Percentiles rank a stretch among this genome's conserved stretches.
Evolutionary conservation across 108 stramenopile species (phyloP).

Genomic region (Cylindrotheca fusiformis): DNA sequence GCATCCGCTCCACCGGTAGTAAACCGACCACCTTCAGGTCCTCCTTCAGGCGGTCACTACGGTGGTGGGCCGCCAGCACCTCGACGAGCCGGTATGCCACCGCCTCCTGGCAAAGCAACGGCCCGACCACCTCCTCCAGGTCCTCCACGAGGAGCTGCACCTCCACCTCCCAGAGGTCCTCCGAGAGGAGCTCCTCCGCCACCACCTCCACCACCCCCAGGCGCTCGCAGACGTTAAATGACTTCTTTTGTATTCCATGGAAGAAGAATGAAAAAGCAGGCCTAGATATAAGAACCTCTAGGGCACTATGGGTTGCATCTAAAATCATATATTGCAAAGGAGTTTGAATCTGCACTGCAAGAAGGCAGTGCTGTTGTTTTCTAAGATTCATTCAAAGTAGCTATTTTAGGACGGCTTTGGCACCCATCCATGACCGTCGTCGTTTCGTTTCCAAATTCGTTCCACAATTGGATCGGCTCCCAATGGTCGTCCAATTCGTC

Average conservation of each 20-base stretch:
- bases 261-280: no score
- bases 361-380: no score
- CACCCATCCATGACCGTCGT: neutral
- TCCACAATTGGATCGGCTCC: slow-evolving; percentile 40
- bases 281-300: no score
- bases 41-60: neutral
- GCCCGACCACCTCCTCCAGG: slow-evolving; percentile 8
- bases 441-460: slow-evolving; percentile 19
- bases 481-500: slow-evolving; percentile 33
- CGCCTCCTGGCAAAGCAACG: neutral
- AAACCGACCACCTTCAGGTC: slow-evolving; percentile 1
- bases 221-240: no score
- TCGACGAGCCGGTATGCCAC: neutral
- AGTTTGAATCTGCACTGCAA: no score
- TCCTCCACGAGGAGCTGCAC: slow-evolving; percentile 6
- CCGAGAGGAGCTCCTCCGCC: slow-evolving; percentile 5
- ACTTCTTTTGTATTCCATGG: no score
- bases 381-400: no score
- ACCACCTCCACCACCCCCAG: slow-evolving; percentile 28
- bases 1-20: neutral
- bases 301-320: no score
- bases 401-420: no score
- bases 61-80: slow-evolving; percentile 3
- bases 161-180: slow-evolving; percentile 8
- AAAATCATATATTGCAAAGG: no score